Evolutionary conservation across 805 yeast species (phyloP).

Genomic region (Saturnispora diversa): DNA sequence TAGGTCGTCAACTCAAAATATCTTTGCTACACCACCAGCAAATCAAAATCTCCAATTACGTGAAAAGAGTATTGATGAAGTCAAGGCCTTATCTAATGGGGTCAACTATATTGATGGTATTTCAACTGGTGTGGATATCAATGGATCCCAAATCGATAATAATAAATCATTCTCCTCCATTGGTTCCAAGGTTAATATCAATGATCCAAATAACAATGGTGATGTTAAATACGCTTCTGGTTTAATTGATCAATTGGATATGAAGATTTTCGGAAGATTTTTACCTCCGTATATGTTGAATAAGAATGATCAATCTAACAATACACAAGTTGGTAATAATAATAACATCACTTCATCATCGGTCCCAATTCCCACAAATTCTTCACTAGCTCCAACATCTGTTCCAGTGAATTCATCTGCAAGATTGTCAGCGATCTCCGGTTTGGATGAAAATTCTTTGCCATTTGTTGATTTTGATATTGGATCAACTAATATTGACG

Average conservation of each 20-base stretch:
- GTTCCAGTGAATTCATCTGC: background rate
- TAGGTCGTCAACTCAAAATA: no score
- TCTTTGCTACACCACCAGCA: no score
- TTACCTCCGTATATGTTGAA: conserved; percentile 76
- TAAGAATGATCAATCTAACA: conserved; percentile 17
- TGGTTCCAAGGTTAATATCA: conserved; percentile 1
- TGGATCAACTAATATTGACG: no score
- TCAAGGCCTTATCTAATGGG: conserved; percentile 17
- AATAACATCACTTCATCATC: no score
- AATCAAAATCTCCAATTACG: no score
- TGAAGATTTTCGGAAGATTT: conserved; percentile 76
- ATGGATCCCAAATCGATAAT: background rate
- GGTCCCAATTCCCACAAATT: background rate
- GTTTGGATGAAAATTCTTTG: background rate
- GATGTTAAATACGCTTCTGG: conserved; percentile 56
- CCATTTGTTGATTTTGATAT: background rate
- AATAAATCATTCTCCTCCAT: conserved; percentile 16
- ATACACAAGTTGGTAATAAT: no score
- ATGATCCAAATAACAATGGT: no score
- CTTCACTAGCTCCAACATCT: background rate
- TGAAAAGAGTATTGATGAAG: conserved; percentile 7
- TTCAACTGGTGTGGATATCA: conserved; percentile 28
- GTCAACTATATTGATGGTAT: conserved; percentile 31
- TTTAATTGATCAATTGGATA: conserved; percentile 75
- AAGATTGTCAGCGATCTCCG: no score